Conservation (phyloP, 306 rosid genomes). For the Hippophae rhamnoides region DNA sequence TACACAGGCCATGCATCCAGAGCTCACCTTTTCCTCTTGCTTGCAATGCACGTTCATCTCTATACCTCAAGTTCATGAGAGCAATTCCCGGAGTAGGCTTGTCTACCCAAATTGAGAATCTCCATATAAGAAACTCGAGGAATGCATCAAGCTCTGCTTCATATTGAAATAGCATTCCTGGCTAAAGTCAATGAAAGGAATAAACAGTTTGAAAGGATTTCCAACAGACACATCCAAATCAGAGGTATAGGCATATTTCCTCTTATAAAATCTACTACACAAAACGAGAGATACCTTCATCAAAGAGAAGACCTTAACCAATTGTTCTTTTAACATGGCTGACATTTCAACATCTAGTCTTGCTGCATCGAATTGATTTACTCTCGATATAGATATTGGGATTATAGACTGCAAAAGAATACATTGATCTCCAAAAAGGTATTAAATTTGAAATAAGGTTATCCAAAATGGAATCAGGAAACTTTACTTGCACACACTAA, state of each 20-base stretch:
- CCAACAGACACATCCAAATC: conserved; percentile 10
- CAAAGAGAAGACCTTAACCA: conserved; percentile 86
- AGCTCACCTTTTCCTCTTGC: conserved; percentile 65
- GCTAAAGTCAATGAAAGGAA: conserved; percentile 65
- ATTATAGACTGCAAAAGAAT: conserved; percentile 37
- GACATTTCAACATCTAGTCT: conserved; percentile 93
- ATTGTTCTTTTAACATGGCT: conserved; percentile 93
- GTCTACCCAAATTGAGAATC: conserved; percentile 97
- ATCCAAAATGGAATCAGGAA: background rate
- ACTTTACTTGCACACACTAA: background rate
- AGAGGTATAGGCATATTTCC: conserved; percentile 4
- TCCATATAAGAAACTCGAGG: conserved; percentile 95
- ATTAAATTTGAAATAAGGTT: background rate
- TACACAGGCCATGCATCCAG: conserved; percentile 13
- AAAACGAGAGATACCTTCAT: conserved; percentile 60
- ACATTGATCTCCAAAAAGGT: background rate
- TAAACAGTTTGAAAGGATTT: conserved; percentile 17
- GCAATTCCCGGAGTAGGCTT: conserved; percentile 96
- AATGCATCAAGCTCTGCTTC: conserved; percentile 93
- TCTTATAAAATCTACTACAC: conserved; percentile 7
- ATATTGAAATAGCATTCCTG: conserved; percentile 99
- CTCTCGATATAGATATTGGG: conserved; percentile 89
- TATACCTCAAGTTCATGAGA: conserved; percentile 90
- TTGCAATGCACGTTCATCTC: conserved; percentile 80
- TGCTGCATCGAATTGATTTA: conserved; percentile 93